Conservation (phyloP, 352 stramenopile species). For the Phytophthora podocarpi region DNA sequence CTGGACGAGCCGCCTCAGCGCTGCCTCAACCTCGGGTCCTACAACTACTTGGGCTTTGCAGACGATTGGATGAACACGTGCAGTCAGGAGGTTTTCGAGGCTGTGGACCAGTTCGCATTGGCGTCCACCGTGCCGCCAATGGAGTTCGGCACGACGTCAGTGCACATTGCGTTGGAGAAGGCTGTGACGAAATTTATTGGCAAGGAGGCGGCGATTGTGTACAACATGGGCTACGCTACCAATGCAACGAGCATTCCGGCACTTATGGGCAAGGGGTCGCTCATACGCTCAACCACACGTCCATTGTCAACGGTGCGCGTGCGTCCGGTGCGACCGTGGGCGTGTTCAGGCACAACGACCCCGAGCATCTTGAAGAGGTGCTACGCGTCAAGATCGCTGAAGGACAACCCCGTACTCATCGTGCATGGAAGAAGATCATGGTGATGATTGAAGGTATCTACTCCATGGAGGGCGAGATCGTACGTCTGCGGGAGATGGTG, state of each 20-base stretch:
- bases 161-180: constrained; percentile 95
- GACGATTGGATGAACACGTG: constrained; percentile 99
- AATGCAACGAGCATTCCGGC: constrained; percentile 98
- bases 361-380: constrained; percentile 92
- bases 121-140: constrained; percentile 67
- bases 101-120: constrained; percentile 89
- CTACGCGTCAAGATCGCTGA: constrained; percentile 73
- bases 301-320: constrained; percentile 97
- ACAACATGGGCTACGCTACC: constrained; percentile 99
- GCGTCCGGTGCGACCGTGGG: constrained; percentile 92
- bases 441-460: constrained; percentile 98
- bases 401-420: constrained; percentile 91
- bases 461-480: constrained; percentile 98
- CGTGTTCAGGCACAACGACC: constrained; percentile 98
- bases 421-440: constrained; percentile 98
- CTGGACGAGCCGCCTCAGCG: constrained; percentile 75
- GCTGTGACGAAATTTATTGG: constrained; percentile 95
- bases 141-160: constrained; percentile 86
- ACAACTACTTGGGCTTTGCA: constrained; percentile 99
- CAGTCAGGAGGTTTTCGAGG: constrained; percentile 88
- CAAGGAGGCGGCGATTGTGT: constrained; percentile 96
- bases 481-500: constrained; percentile 93
- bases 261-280: constrained; percentile 92
- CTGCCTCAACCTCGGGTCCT: constrained; percentile 98
- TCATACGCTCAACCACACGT: constrained; percentile 99